Conservation (phyloP, 441 rosid genomes). For the Erysimum cheiri region DNA sequence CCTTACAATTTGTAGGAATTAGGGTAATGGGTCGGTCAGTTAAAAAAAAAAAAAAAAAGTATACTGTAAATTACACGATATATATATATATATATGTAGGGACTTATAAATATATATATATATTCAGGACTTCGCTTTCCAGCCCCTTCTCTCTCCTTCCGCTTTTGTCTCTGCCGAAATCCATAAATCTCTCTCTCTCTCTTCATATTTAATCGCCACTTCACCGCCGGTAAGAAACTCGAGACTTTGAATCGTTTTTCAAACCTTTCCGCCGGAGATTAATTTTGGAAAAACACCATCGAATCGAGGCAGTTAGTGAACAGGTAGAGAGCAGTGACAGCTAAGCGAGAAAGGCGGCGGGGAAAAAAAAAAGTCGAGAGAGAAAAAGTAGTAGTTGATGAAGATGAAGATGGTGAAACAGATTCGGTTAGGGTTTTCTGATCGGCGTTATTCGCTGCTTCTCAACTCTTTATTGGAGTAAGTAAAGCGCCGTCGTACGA, state of each 20-base stretch:
- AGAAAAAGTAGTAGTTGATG: slow-evolving; percentile 2
- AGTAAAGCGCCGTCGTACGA: slow-evolving; percentile 11
- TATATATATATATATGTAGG: background rate
- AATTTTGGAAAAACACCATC: background rate
- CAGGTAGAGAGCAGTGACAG: slow-evolving; percentile 22
- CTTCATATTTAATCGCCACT: background rate
- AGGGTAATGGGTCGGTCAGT: too few species aligned
- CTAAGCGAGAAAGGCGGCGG: slow-evolving; percentile 26
- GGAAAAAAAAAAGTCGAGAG: slow-evolving; percentile 15
- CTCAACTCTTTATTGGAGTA: slow-evolving; percentile 13
- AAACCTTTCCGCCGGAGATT: slow-evolving; percentile 13
- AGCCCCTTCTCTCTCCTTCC: slow-evolving; percentile 43
- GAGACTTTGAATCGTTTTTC: slow-evolving; percentile 12
- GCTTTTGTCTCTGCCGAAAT: slow-evolving; percentile 40
- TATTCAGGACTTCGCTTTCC: slow-evolving; percentile 37
- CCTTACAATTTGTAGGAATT: too few species aligned
- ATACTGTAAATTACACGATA: slow-evolving; percentile 38
- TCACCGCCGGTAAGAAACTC: slow-evolving; percentile 37
- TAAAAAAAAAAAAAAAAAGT: too few species aligned
- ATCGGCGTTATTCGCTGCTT: slow-evolving; percentile 15
- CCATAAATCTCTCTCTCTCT: slow-evolving; percentile 25
- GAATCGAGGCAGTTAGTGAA: slow-evolving; percentile 22
- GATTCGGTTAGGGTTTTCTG: slow-evolving; percentile 25
- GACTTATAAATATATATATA: background rate
- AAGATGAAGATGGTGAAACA: slow-evolving; percentile 18